phyloP scores from a whole-genome alignment of 768 basidiomycete genomes.

The Mrakia gelida region DNA sequence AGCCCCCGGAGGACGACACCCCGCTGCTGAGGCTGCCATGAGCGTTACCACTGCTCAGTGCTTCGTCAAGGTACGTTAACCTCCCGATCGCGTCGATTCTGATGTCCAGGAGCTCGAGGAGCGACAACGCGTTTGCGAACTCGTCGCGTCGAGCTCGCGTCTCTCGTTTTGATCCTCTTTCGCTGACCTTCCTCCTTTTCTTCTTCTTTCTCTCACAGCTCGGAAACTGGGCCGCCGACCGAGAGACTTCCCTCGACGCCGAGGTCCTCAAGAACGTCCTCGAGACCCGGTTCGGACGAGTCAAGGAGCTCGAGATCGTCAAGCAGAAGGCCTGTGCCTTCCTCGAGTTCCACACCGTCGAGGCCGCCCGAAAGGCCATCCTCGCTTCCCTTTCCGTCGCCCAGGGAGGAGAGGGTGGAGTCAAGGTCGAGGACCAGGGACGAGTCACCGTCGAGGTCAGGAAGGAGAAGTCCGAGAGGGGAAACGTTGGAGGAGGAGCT shows the following conservation, averaged over 20 bases:
- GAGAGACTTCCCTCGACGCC: conserved; percentile 37
- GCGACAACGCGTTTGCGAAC: not conserved
- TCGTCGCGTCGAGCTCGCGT: not conserved
- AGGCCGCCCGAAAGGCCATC: conserved; percentile 82
- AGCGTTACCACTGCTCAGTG: conserved; percentile 68
- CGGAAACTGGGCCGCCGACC: conserved; percentile 44
- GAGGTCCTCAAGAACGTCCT: conserved; percentile 35
- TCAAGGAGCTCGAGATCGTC: conserved; percentile 86
- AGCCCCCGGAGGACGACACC: conserved; percentile 27
- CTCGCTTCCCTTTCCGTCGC: conserved; percentile 58
- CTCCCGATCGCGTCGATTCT: too few species aligned
- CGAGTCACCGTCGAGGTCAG: conserved; percentile 78
- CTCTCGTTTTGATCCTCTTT: not conserved
- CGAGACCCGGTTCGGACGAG: conserved; percentile 47
- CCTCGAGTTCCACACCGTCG: conserved; percentile 75
- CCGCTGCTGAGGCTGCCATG: conserved; percentile 53
- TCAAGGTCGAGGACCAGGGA: conserved; percentile 66
- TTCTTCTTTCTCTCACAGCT: conserved; percentile 36
- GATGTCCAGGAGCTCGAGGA: too few species aligned
- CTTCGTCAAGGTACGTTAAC: conserved; percentile 68
- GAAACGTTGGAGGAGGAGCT: conserved; percentile 2
- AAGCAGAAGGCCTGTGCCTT: conserved; percentile 87
- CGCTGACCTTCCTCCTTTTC: not conserved
- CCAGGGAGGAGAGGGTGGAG: conserved; percentile 84
- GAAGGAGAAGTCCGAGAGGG: conserved; percentile 82